Evolutionary conservation across 2,329 filamentous ascomycete genomes (phyloP).

Genomic region (Fusarium luffae): DNA sequence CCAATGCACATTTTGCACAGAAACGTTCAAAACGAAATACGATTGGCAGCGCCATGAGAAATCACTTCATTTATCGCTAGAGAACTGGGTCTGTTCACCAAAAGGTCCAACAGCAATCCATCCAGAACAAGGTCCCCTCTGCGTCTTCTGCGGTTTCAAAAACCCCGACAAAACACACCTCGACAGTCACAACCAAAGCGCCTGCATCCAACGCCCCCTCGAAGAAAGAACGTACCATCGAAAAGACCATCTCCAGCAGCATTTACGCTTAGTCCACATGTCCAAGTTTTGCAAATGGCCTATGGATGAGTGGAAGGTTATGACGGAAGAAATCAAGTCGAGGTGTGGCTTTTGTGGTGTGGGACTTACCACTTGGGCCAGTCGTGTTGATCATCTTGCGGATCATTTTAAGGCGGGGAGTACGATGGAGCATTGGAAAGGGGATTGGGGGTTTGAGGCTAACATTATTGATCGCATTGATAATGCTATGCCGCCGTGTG

Average conservation of each 20-base stretch:
- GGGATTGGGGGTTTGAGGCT: slow-evolving; percentile 57
- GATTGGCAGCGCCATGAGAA: slow-evolving; percentile 65
- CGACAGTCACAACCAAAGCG: slow-evolving; percentile 51
- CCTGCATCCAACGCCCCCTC: slow-evolving; percentile 53
- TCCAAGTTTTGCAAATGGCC: slow-evolving; percentile 50
- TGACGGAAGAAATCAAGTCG: slow-evolving; percentile 51
- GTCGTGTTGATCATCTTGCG: slow-evolving; percentile 52
- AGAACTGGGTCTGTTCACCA: slow-evolving; percentile 58
- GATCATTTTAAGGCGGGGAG: slow-evolving; percentile 56
- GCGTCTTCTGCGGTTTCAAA: slow-evolving; percentile 53
- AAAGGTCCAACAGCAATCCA: slow-evolving; percentile 49
- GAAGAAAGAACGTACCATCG: slow-evolving; percentile 59
- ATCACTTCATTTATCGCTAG: slow-evolving; percentile 58
- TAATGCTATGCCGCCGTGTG: slow-evolving; percentile 57
- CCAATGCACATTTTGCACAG: slow-evolving; percentile 60
- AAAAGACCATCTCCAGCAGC: slow-evolving; percentile 58
- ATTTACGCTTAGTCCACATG: slow-evolving; percentile 54
- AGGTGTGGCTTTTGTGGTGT: slow-evolving; percentile 57
- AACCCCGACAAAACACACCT: slow-evolving; percentile 51
- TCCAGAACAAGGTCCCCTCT: slow-evolving; percentile 47
- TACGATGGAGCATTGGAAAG: slow-evolving; percentile 57
- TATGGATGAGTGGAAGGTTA: slow-evolving; percentile 52
- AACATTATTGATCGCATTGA: slow-evolving; percentile 54
- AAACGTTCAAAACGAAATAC: slow-evolving; percentile 58
- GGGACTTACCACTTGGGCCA: slow-evolving; percentile 52